Evolutionary conservation across 2,329 filamentous ascomycete species (phyloP), one percentile per base, ranked within the genome.

Genomic region (Exserohilum rostratum): DNA sequence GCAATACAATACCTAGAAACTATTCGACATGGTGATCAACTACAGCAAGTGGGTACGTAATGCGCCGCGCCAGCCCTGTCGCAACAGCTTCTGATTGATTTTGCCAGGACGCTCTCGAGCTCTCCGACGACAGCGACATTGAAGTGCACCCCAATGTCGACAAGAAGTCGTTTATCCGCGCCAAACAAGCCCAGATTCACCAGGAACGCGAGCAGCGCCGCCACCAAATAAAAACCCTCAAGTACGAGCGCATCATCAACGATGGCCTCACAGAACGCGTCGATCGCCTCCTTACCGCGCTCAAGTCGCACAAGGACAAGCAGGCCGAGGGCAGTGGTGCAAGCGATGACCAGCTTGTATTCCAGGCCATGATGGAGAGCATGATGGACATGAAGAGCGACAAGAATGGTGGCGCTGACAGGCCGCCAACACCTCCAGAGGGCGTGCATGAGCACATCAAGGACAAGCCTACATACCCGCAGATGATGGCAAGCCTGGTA

Each of bases 81-180:
- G 17, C 27, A 29, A 34, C 45, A 29, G 17, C 42, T 38, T 35
- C 55, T 52, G 39, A 61, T 58, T 65, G 7, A 25, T 30, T 57
- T 46, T 30, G 15, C 25, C 57, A 90, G 88, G 90, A 98, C 75
- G 88, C 90, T 55, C 85, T 99, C 72, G 95, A 99, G 86, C 87
- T 99, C 73, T 96, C 91, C 71, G 95, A 99, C 78, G 95, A 99
- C 78, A 97, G 92, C 46, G 95, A 99, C 71, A 88, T 99, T 68
- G 95, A 99, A 79, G 95, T 98, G 46, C 95, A 99, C 77, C 95
- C 95, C 57, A 99, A 99, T 74, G 95, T 99, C 74, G 95, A 99
- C 80, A 99, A 99, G 78, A 87, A 89, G 46, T 98, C 93, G 57
- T 99, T 99, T 78, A 99, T 99, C 76, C 91, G 93, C 63, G 96